Percentiles rank a stretch among this genome's conserved stretches.
Conservation (phyloP, 805 yeast species). For the Yamadazyma phyllophila region DNA sequence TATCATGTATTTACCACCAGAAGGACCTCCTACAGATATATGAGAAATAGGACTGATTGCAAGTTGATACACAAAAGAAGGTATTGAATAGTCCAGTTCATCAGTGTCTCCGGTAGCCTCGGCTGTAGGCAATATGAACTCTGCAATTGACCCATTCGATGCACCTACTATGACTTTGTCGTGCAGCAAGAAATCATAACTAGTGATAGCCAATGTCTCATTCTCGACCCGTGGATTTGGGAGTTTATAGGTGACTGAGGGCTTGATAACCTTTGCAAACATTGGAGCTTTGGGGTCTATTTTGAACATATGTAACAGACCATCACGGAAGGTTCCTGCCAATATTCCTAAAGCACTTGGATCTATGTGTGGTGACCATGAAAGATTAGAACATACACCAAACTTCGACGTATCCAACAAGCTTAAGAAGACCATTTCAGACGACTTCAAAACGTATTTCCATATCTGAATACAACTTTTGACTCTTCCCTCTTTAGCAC, state of each 20-base stretch:
- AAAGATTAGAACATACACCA: constrained; percentile 45
- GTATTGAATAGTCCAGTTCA: constrained; percentile 20
- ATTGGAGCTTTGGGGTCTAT: constrained; percentile 19
- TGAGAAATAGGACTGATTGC: constrained; percentile 31
- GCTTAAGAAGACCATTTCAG: constrained; percentile 25
- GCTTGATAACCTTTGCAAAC: constrained; percentile 15
- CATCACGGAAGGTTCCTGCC: constrained; percentile 58
- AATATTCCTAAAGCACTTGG: constrained; percentile 38
- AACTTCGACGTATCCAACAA: constrained; percentile 30
- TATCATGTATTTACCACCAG: constrained; percentile 19
- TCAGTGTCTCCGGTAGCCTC: not conserved
- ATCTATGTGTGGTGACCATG: constrained; percentile 39
- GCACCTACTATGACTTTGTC: constrained; percentile 54
- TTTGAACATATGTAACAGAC: constrained; percentile 49
- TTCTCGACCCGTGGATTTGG: constrained; percentile 11
- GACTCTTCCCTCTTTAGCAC: constrained; percentile 6
- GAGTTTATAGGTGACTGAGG: constrained; percentile 24
- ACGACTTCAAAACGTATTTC: constrained; percentile 28
- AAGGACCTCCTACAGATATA: constrained; percentile 26
- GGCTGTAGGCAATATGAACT: constrained; percentile 43
- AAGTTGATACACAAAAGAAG: constrained; percentile 32
- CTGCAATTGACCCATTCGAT: constrained; percentile 57
- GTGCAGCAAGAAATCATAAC: constrained; percentile 47
- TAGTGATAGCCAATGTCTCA: constrained; percentile 32
- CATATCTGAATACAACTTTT: constrained; percentile 48